Conservation (phyloP, 1,139 yeast species). For the Torulaspora globosa region DNA sequence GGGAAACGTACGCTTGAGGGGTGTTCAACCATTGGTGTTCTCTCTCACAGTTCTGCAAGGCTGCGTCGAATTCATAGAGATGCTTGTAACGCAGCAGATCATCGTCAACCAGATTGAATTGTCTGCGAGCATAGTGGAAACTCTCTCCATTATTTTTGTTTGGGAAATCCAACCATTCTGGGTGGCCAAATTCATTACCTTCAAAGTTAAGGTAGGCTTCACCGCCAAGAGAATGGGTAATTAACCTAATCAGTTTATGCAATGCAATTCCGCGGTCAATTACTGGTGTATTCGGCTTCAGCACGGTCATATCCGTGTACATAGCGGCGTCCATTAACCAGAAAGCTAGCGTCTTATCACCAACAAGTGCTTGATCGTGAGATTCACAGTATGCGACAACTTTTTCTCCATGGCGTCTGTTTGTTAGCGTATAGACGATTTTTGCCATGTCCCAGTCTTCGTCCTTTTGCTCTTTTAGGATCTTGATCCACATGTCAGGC, state of each 20-base stretch:
- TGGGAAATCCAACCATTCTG: slow-evolving; percentile 98
- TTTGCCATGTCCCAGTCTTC: slow-evolving; percentile 89
- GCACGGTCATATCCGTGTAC: slow-evolving; percentile 90
- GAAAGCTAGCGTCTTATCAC: slow-evolving; percentile 93
- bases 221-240: slow-evolving; percentile 88
- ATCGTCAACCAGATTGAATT: slow-evolving; percentile 81
- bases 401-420: slow-evolving; percentile 83
- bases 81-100: slow-evolving; percentile 72
- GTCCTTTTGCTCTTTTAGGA: slow-evolving; percentile 75
- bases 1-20: slow-evolving; percentile 79
- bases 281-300: slow-evolving; percentile 68
- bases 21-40: slow-evolving; percentile 68
- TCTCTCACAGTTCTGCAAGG: slow-evolving; percentile 73
- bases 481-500: slow-evolving; percentile 98
- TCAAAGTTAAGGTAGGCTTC: slow-evolving; percentile 94
- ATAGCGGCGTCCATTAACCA: slow-evolving; percentile 99
- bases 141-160: slow-evolving; percentile 82
- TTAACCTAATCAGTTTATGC: slow-evolving; percentile 82
- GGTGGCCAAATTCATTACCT: slow-evolving; percentile 98
- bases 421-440: slow-evolving; percentile 77
- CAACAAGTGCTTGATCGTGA: slow-evolving; percentile 96
- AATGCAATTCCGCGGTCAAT: slow-evolving; percentile 85
- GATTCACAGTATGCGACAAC: slow-evolving; percentile 93
- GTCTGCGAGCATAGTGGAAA: slow-evolving; percentile 92
- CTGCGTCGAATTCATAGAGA: slow-evolving; percentile 73